Percentiles rank a stretch among this genome's conserved stretches.
Conservation (phyloP, 169 alveolate species). For the Theileria sp. region DNA sequence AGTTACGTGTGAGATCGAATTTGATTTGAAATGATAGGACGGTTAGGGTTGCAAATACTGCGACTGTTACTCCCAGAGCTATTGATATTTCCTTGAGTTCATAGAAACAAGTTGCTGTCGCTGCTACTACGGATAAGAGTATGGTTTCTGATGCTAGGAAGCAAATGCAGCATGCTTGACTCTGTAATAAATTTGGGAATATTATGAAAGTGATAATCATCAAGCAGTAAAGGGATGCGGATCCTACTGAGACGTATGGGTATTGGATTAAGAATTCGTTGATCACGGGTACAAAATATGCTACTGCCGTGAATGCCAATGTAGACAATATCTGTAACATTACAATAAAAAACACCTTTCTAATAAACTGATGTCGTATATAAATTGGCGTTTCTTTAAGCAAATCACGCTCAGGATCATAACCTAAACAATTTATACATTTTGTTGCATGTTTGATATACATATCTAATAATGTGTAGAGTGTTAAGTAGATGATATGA, state of each 20-base stretch:
- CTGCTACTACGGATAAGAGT: neutral
- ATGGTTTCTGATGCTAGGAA: slow-evolving; percentile 3
- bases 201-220: neutral
- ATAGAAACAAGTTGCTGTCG: slow-evolving; percentile 1
- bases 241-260: slow-evolving; percentile 1
- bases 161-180: neutral
- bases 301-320: slow-evolving; percentile 6
- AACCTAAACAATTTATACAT: slow-evolving; percentile 10
- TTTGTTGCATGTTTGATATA: no score
- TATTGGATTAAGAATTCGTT: neutral
- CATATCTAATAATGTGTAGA: no score
- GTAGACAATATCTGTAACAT: slow-evolving; percentile 66
- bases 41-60: slow-evolving; percentile 11
- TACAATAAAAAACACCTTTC: slow-evolving; percentile 78
- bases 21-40: slow-evolving; percentile 41
- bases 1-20: slow-evolving; percentile 51
- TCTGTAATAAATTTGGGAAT: slow-evolving; percentile 1
- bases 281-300: slow-evolving; percentile 7
- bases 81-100: slow-evolving; percentile 16
- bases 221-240: neutral
- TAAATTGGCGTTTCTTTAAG: slow-evolving; percentile 66
- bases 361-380: slow-evolving; percentile 77
- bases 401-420: slow-evolving; percentile 30
- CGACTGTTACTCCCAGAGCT: slow-evolving; percentile 38
- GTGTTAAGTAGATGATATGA: no score